These are phyloP conservation scores for Chrysoporthe puriensis DNA, from an alignment of 2,329 filamentous ascomycete genomes.

Conservation along the genomic window DNA sequence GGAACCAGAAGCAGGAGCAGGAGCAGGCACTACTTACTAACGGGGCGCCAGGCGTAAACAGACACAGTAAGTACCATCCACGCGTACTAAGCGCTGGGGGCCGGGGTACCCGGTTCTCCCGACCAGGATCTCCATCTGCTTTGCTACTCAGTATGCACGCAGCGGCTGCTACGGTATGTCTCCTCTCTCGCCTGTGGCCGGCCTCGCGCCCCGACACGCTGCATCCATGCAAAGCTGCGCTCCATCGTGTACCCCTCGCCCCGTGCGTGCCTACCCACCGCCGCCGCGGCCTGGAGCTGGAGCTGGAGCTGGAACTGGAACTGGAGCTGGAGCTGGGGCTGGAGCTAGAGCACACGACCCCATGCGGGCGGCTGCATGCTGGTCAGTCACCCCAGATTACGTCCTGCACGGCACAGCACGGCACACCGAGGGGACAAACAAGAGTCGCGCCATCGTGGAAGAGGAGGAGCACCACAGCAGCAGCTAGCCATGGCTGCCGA, in stretches of 20 bases:
- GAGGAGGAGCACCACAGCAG: neutral
- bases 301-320: too few relatives aligned
- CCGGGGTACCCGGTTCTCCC: neutral
- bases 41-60: neutral
- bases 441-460: neutral
- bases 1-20: too few relatives aligned
- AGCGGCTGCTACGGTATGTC: too few relatives aligned
- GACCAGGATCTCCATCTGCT: neutral
- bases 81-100: neutral
- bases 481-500: neutral
- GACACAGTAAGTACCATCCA: neutral
- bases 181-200: too few relatives aligned
- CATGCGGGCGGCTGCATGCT: slow-evolving; percentile 9
- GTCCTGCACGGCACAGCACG: neutral
- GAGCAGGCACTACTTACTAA: too few relatives aligned
- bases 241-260: neutral
- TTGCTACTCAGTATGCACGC: too few relatives aligned
- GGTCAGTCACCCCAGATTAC: slow-evolving; percentile 6
- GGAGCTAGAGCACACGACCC: neutral
- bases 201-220: neutral
- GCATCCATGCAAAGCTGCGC: neutral
- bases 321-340: neutral
- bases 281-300: neutral
- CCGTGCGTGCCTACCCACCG: neutral
- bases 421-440: neutral